Base-by-base conservation (phyloP, 352 stramenopile genomes). In the Pythium aquatile region DNA sequence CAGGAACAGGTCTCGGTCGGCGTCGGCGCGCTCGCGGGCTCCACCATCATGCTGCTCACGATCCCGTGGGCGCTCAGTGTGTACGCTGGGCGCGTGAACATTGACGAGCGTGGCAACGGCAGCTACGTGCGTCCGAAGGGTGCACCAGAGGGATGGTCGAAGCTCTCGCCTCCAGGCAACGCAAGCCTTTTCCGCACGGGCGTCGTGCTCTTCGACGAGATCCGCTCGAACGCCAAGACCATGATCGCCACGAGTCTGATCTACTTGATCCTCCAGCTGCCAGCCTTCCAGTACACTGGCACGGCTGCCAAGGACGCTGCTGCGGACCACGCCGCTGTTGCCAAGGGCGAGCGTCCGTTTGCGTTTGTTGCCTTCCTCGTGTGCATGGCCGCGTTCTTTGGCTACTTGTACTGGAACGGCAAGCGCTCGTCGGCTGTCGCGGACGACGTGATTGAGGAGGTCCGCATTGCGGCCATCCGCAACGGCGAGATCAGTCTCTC, bases 31-130 rank as follows among this genome's bases (percentile, higher is more conserved):
- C 88, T 99, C 32, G 97, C 97, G 1, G 97, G 97, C 56, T 98
- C 91, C 39, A 99, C 97, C n/a, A 99, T 99, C 72, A 99, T 99
- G 96, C 81, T 99, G 63, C 81, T 99, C 61, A 99, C 97, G n/a
- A 96, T 99, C 46, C 97, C 97, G 20, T 99, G 96, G 93, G 94
- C 84, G 29, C 77, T 99, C 26, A 96, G 88, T 58, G 73, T 99
- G 28, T 96, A 92, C 59, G 91, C 85, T 16, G 97, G 97, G 4
- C 92, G 97, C 52, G 97, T 99, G 29, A 94, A 98, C 81, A 88
- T 99, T 51, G 87, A 97, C 63, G 76, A 81, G 28, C 76, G 94
- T 32, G 93, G 88, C 16, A 76, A 83, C 49, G 90, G 87, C 60
- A 94, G 88, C 65, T 97, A 97, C 66, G 70, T 88, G 44, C 79